A percentile compares a stretch with the other conserved stretches of the same genome.
phyloP scores from a whole-genome alignment of 208 protist species.

The Leishmania braziliensis region DNA sequence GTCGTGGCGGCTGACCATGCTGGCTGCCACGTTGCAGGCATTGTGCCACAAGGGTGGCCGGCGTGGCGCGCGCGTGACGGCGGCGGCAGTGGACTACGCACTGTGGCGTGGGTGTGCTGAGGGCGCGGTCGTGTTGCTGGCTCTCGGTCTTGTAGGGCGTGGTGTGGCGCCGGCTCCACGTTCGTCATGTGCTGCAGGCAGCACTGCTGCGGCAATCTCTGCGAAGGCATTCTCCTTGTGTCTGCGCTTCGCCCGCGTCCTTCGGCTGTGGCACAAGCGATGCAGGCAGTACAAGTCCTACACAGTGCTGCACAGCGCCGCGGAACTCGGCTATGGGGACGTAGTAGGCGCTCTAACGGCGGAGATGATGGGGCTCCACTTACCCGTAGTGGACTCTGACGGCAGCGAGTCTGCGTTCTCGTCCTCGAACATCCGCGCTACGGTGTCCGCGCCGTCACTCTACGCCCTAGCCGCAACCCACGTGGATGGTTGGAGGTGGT shows the following conservation, averaged over 20 bases:
- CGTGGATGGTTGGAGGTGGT: conserved; percentile 30
- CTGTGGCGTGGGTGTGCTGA: conserved; percentile 47
- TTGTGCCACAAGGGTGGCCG: conserved; percentile 24
- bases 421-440: conserved; percentile 6
- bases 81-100: conserved; percentile 63
- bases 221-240: not conserved
- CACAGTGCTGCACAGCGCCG: conserved; percentile 74
- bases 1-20: conserved; percentile 26
- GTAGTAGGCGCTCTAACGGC: conserved; percentile 40
- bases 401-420: conserved; percentile 3
- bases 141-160: conserved; percentile 47
- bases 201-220: not conserved
- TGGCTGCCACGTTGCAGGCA: conserved; percentile 27
- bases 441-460: conserved; percentile 40
- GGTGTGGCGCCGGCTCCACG: conserved; percentile 23
- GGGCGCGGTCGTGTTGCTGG: conserved; percentile 59
- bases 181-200: conserved; percentile 7
- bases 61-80: conserved; percentile 10
- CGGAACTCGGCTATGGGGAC: conserved; percentile 48
- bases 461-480: conserved; percentile 47
- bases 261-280: conserved; percentile 24
- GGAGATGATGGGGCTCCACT: conserved; percentile 39
- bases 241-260: conserved; percentile 10
- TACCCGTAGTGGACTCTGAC: not conserved
- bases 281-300: conserved; percentile 31